A percentile compares a stretch with the other conserved stretches of the same genome.
These are phyloP conservation scores for Leccinum uliginosum DNA, from an alignment of 768 basidiomycete genomes.

Conservation along the genomic window DNA sequence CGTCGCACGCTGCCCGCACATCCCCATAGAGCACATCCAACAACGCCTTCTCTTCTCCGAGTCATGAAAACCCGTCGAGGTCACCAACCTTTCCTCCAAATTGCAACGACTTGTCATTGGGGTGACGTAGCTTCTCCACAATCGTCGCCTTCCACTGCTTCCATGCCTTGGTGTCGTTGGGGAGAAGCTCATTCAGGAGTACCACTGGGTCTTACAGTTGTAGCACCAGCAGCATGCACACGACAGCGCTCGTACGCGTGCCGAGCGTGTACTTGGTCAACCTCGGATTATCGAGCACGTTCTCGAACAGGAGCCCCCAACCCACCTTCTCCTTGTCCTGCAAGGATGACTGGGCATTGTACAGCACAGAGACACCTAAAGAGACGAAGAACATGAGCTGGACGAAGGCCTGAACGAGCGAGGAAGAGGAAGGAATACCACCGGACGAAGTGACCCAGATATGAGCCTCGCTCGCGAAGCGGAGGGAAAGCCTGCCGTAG, in stretches of 20 bases:
- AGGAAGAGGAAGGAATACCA: conserved; percentile 20
- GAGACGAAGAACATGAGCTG: conserved; percentile 30
- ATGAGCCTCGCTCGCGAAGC: conserved; percentile 11
- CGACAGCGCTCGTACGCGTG: conserved; percentile 13
- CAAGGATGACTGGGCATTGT: conserved; percentile 19
- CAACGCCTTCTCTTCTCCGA: conserved; percentile 7
- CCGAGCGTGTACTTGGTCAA: conserved; percentile 15
- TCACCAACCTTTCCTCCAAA: not conserved
- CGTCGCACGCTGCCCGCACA: conserved; percentile 9
- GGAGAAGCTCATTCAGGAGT: conserved; percentile 14
- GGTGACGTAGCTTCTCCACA: not conserved
- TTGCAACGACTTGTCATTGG: not conserved
- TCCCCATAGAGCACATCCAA: conserved; percentile 11
- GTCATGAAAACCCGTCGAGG: conserved; percentile 2
- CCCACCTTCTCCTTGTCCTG: conserved; percentile 28
- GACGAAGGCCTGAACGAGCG: conserved; percentile 20
- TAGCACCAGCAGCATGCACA: conserved; percentile 15
- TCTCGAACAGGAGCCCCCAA: conserved; percentile 10
- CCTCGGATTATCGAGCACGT: conserved; percentile 7
- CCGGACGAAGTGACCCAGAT: conserved; percentile 14
- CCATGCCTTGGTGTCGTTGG: conserved; percentile 22
- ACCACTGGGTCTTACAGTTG: not conserved
- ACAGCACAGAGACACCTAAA: conserved; percentile 24
- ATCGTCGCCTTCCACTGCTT: conserved; percentile 16
- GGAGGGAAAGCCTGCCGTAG: conserved; percentile 16